A percentile compares a stretch with the other conserved stretches of the same genome.
These are phyloP conservation scores for Microdochium nivale DNA, from an alignment of 2,329 filamentous ascomycete species.

Conservation along the genomic window DNA sequence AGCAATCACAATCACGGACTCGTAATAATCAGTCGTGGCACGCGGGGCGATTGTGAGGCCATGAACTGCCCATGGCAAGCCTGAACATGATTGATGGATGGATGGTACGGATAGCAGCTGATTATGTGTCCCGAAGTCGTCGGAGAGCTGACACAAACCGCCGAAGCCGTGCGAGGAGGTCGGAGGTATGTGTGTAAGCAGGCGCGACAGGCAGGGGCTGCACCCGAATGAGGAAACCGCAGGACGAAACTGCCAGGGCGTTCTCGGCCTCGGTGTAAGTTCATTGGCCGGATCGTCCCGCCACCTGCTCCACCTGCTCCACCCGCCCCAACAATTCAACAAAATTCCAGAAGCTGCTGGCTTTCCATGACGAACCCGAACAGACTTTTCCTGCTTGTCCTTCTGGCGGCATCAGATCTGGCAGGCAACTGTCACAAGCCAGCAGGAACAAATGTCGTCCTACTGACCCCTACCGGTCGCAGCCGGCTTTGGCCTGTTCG, in stretches of 20 bases:
- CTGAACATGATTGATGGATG: no score
- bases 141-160: not conserved
- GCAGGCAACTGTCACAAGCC: not conserved
- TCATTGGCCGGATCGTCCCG: not conserved
- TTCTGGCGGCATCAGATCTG: constrained; percentile 2
- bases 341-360: constrained; percentile 15
- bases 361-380: constrained; percentile 6
- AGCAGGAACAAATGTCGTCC: no score
- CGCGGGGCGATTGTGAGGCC: no score
- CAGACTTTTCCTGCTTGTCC: not conserved
- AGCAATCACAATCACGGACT: no score
- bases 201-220: no score
- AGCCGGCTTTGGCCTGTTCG: not conserved
- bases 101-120: not conserved
- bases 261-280: not conserved
- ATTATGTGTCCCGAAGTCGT: no score
- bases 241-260: not conserved
- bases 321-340: constrained; percentile 24
- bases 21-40: no score
- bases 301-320: not conserved
- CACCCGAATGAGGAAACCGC: not conserved
- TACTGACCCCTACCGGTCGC: no score
- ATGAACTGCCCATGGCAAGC: no score
- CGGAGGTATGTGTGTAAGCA: not conserved
- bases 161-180: not conserved